These are phyloP conservation scores for Colletotrichum euphorbiae DNA, from an alignment of 2,329 filamentous ascomycete genomes.

Conservation along the genomic window DNA sequence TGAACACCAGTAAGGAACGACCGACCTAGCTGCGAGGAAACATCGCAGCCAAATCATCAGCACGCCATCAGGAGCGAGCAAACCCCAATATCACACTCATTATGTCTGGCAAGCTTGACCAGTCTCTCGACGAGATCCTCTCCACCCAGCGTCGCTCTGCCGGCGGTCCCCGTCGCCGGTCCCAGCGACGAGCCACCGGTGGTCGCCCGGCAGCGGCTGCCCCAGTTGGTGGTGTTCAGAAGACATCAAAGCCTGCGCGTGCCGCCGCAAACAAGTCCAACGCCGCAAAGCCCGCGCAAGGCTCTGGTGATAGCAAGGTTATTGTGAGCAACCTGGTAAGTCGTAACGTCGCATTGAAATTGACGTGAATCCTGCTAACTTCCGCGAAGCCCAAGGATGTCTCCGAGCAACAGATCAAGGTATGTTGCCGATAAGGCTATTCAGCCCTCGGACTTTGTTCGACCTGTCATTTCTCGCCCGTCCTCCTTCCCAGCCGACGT, in stretches of 20 bases:
- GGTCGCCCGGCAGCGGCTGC: constrained; percentile 69
- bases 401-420: constrained; percentile 97
- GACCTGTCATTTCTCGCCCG: constrained; percentile 62
- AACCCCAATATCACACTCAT: constrained; percentile 49
- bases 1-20: constrained; percentile 6
- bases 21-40: constrained; percentile 24
- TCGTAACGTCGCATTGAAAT: neutral
- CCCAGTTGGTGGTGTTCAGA: constrained; percentile 88
- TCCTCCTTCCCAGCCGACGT: constrained; percentile 49
- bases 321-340: constrained; percentile 98
- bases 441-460: constrained; percentile 77
- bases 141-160: constrained; percentile 75
- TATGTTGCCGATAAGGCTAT: constrained; percentile 94
- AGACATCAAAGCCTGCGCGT: constrained; percentile 74
- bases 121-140: constrained; percentile 97
- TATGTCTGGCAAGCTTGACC: constrained; percentile 96
- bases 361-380: constrained; percentile 57
- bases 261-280: constrained; percentile 68
- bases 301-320: constrained; percentile 88
- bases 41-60: constrained; percentile 8
- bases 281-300: constrained; percentile 72
- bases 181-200: constrained; percentile 59
- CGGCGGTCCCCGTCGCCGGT: constrained; percentile 59
- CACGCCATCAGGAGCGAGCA: neutral
- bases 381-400: constrained; percentile 86